Percentiles rank a stretch among this genome's conserved stretches.
phyloP scores from a whole-genome alignment of 148 eudicot genomes.

The Silene conica region DNA sequence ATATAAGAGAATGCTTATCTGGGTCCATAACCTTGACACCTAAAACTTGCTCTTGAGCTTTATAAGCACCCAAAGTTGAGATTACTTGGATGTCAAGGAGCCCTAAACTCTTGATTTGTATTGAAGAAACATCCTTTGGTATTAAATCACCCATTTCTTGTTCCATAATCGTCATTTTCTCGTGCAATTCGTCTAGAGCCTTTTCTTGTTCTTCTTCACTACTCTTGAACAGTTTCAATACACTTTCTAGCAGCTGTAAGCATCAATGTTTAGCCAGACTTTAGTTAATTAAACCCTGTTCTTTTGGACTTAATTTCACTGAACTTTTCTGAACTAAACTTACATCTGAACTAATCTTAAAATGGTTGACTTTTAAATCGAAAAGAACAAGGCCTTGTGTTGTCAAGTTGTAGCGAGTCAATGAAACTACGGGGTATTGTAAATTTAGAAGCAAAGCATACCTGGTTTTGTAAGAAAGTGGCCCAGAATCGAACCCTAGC shows the following conservation, averaged over 20 bases:
- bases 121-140: slow-evolving; percentile 9
- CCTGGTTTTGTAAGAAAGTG: slow-evolving; percentile 23
- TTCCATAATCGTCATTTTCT: slow-evolving; percentile 26
- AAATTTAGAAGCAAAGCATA: neutral
- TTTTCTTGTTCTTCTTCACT: slow-evolving; percentile 17
- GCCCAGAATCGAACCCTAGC: slow-evolving; percentile 32
- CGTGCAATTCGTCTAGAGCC: slow-evolving; percentile 16
- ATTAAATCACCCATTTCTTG: slow-evolving; percentile 22
- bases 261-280: neutral
- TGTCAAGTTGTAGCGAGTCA: no score
- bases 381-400: no score
- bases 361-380: no score
- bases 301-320: no score
- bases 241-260: slow-evolving; percentile 21
- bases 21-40: slow-evolving; percentile 24
- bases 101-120: slow-evolving; percentile 17
- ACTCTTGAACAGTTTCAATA: neutral
- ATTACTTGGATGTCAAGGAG: slow-evolving; percentile 30
- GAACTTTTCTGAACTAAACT: no score
- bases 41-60: slow-evolving; percentile 27
- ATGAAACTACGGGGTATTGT: no score
- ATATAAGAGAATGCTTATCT: slow-evolving; percentile 24
- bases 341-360: no score
- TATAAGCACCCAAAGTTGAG: slow-evolving; percentile 15
- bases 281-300: no score